Conservation (phyloP, 805 yeast species). For the Candida mattraensis region DNA sequence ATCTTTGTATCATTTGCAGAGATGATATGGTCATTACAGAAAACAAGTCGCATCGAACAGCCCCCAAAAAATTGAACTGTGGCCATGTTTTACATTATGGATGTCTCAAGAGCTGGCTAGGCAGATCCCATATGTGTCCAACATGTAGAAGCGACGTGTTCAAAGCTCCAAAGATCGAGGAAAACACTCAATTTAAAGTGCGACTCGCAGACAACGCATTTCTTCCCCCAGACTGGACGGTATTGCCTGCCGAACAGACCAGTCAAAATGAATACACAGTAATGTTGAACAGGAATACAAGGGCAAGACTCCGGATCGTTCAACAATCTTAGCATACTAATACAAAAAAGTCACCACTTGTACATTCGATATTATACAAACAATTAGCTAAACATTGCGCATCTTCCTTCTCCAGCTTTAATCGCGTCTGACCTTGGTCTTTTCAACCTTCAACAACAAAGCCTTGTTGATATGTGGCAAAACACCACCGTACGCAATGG, state of each 20-base stretch:
- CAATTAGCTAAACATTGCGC: constrained; percentile 1
- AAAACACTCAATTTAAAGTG: constrained; percentile 2
- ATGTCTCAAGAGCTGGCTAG: constrained; percentile 91
- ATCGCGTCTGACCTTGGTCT: constrained; percentile 39
- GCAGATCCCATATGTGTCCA: constrained; percentile 90
- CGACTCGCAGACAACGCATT: constrained; percentile 24
- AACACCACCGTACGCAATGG: constrained; percentile 98
- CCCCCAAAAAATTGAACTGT: constrained; percentile 78
- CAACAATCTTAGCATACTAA: constrained; percentile 19
- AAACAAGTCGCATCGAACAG: constrained; percentile 38
- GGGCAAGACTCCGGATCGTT: constrained; percentile 12
- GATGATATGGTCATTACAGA: constrained; percentile 62
- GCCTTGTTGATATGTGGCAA: constrained; percentile 91
- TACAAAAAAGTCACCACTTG: constrained; percentile 4
- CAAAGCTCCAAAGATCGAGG: constrained; percentile 10
- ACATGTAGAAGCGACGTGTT: constrained; percentile 78
- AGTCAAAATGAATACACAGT: constrained; percentile 16
- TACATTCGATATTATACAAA: constrained; percentile 8
- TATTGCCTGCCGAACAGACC: constrained; percentile 22
- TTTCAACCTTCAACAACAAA: constrained; percentile 72
- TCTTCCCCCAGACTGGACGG: constrained; percentile 35
- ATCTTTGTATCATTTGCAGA: constrained; percentile 85
- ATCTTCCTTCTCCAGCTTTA: no score
- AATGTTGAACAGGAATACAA: constrained; percentile 12
- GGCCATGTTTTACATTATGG: constrained; percentile 88